Conservation (phyloP, 257 asterid species). For the Cynanchum wilfordii region DNA sequence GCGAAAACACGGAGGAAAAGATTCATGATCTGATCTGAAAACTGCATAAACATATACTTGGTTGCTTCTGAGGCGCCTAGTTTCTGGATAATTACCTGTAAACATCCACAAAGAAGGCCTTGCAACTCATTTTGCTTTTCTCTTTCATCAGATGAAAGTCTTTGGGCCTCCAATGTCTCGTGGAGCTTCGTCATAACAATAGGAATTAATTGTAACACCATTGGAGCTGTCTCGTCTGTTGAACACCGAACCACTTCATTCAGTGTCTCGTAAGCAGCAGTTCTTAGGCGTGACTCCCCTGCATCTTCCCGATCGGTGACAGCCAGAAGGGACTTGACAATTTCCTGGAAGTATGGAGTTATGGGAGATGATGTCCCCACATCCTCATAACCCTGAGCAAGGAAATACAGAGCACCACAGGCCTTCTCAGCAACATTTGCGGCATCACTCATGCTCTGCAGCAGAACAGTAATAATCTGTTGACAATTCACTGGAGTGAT, state of each 20-base stretch:
- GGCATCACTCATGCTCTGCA: conserved; percentile 27
- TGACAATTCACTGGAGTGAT: conserved; percentile 27
- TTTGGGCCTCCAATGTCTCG: conserved; percentile 24
- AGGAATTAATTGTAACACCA: conserved; percentile 24
- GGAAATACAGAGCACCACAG: conserved; percentile 28
- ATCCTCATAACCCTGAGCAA: conserved; percentile 28
- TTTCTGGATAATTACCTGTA: conserved; percentile 29
- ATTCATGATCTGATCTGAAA: conserved; percentile 24
- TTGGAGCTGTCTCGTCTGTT: conserved; percentile 23
- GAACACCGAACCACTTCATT: conserved; percentile 30
- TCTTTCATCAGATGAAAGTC: conserved; percentile 25
- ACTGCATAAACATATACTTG: conserved; percentile 23
- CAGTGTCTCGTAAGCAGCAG: conserved; percentile 28
- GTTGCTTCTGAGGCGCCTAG: conserved; percentile 21
- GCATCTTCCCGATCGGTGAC: conserved; percentile 29
- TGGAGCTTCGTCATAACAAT: conserved; percentile 26
- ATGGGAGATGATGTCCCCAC: conserved; percentile 23
- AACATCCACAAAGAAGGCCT: conserved; percentile 29
- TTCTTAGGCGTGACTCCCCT: conserved; percentile 24
- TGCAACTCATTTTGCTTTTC: conserved; percentile 31
- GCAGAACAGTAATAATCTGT: conserved; percentile 26
- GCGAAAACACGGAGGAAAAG: conserved; percentile 28
- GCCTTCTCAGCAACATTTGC: conserved; percentile 28
- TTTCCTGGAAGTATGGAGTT: conserved; percentile 26
- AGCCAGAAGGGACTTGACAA: conserved; percentile 24